Evolutionary conservation across 345 rosid genomes (phyloP), one percentile per base, ranked within the genome.

Genomic region (Linum trigynum): DNA sequence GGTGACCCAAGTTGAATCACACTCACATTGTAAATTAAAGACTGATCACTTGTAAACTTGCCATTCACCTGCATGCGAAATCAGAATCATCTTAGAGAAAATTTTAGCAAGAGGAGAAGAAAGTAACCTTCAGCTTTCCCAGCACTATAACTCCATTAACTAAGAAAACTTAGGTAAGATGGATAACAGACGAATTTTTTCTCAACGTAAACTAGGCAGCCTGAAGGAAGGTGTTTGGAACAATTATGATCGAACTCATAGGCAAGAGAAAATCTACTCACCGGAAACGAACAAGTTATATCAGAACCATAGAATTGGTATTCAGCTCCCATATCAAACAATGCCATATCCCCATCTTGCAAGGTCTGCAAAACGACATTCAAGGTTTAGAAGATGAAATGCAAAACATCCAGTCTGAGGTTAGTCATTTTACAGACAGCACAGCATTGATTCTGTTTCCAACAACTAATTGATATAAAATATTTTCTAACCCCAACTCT

Each of bases 241-340:
- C 32, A 23, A 23, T 23, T n/a, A 0, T 6, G 50, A 23, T 36
- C 41, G 40, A 66, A 55, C 0, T 58, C 23, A 40, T 37, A 51
- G 55, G 17, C 37, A 32, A 40, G 62, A 62, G 65, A 17, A 62
- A 39, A 48, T 32, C 50, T 72, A 72, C 95, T 82, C 71, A 92
- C 98, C 39, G 98, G 98, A 71, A 83, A 92, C 73, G 98, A 83
- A 76, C 98, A 92, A 12, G 98, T 89, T 76, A 89, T 92, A 74
- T 89, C 98, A 77, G 98, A 92, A 4, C 90, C 98, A 74, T 86
- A 92, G 79, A 92, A 92, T 69, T 79, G 80, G 77, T 86, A 86
- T 74, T 92, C 98, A 61, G 84, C 96, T 74, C 98, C 96, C 98
- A 92, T 92, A 76, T 92, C 98, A 72, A 92, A 84, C 81, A 92